phyloP scores from a whole-genome alignment of 306 rosid genomes.

The Ormosia emarginata region DNA sequence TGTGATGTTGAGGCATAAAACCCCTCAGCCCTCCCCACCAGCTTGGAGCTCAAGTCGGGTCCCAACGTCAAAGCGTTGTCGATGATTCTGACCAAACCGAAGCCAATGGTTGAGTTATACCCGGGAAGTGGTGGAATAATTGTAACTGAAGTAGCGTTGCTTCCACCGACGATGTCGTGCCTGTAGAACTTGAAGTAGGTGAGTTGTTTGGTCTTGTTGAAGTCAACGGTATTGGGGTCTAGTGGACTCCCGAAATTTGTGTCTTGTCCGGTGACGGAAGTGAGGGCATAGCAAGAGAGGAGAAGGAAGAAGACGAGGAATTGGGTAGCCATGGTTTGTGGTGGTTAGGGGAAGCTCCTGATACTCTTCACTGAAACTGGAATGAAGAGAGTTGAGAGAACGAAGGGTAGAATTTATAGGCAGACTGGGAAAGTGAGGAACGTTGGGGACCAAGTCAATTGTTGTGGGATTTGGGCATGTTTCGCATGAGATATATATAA shows the following conservation, averaged over 20 bases:
- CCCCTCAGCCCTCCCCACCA: slow-evolving; percentile 49
- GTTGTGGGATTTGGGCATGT: no score
- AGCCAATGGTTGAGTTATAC: neutral
- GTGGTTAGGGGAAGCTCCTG: neutral
- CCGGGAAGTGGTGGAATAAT: slow-evolving; percentile 18
- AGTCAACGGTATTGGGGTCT: slow-evolving; percentile 23
- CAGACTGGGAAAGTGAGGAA: no score
- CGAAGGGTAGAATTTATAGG: neutral
- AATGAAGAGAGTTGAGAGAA: neutral
- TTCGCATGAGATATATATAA: no score
- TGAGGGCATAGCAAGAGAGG: neutral
- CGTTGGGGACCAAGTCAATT: no score
- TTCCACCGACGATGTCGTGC: slow-evolving; percentile 50
- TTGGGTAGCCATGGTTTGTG: neutral
- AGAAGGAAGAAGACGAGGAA: neutral
- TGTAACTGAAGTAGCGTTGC: slow-evolving; percentile 2
- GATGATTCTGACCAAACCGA: slow-evolving; percentile 20
- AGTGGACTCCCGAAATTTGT: slow-evolving; percentile 20
- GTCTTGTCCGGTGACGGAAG: neutral
- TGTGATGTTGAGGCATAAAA: slow-evolving; percentile 47
- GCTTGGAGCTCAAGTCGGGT: slow-evolving; percentile 27
- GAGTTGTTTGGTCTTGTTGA: slow-evolving; percentile 26
- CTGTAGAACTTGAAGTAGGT: slow-evolving; percentile 54
- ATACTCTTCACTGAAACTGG: neutral
- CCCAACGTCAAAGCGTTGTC: slow-evolving; percentile 36